phyloP scores from a whole-genome alignment of 2,329 filamentous ascomycete species.

The Hypoxylon sp. region DNA sequence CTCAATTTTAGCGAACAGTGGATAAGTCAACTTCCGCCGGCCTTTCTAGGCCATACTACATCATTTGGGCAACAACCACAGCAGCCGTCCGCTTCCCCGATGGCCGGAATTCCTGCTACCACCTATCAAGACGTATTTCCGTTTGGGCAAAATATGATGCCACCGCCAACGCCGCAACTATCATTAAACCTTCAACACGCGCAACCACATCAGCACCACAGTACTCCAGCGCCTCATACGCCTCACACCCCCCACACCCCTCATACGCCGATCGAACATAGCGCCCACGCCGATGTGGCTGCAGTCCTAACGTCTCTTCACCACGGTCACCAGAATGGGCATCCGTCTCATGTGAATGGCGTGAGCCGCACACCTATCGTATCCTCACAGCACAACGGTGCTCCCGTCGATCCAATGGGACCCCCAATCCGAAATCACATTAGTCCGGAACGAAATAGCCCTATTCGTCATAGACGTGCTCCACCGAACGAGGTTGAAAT shows the following conservation, averaged over 20 bases:
- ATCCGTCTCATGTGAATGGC: constrained; percentile 38
- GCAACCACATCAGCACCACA: constrained; percentile 45
- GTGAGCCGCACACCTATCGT: constrained; percentile 39
- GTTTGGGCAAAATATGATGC: constrained; percentile 48
- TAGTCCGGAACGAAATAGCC: constrained; percentile 38
- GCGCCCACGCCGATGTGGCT: constrained; percentile 50
- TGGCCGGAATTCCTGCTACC: constrained; percentile 49
- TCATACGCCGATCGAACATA: constrained; percentile 47
- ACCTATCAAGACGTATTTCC: constrained; percentile 51
- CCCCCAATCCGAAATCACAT: constrained; percentile 40
- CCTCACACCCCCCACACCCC: constrained; percentile 33
- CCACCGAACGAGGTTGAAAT: constrained; percentile 44
- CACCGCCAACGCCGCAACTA: constrained; percentile 53
- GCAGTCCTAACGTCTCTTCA: constrained; percentile 53
- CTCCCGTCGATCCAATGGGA: constrained; percentile 42
- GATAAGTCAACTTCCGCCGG: constrained; percentile 71
- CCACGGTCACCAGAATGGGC: constrained; percentile 47
- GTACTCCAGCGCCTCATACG: constrained; percentile 35
- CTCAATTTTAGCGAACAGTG: constrained; percentile 67
- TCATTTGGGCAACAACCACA: constrained; percentile 70
- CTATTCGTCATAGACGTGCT: constrained; percentile 48
- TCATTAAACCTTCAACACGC: constrained; percentile 48
- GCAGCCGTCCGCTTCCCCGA: constrained; percentile 50
- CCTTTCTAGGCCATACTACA: constrained; percentile 76
- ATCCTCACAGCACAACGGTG: constrained; percentile 40